phyloP scores from a whole-genome alignment of 2,329 filamentous ascomycete species.

The Malbranchea zuffiana region DNA sequence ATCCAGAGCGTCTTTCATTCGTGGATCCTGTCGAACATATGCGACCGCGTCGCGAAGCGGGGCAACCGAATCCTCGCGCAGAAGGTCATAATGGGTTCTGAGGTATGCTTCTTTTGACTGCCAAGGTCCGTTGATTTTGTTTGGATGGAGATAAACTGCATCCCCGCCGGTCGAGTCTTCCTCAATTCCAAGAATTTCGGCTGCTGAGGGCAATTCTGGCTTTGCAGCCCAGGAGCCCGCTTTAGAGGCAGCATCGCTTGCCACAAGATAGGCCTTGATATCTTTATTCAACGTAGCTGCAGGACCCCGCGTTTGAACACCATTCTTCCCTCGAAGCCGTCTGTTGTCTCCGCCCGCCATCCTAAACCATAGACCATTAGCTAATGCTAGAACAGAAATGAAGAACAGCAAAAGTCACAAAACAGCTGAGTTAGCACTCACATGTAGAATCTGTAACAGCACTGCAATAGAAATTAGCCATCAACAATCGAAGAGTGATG shows the following conservation, averaged over 20 bases:
- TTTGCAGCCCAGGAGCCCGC: conserved; percentile 26
- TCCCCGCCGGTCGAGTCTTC: conserved; percentile 14
- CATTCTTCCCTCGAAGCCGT: too few species aligned
- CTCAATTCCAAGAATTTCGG: conserved; percentile 28
- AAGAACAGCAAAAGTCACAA: too few species aligned
- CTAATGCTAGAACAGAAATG: too few species aligned
- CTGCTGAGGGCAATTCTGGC: conserved; percentile 31
- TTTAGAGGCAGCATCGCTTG: conserved; percentile 11
- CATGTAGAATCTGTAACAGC: too few species aligned
- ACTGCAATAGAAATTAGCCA: too few species aligned
- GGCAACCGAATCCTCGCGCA: conserved; percentile 63
- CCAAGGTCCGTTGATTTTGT: conserved; percentile 49
- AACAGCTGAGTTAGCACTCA: too few species aligned
- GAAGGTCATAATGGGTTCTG: conserved; percentile 59
- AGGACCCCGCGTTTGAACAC: neutral
- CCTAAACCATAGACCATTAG: too few species aligned
- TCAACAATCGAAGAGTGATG: too few species aligned
- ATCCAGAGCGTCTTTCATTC: conserved; percentile 46
- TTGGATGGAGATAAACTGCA: conserved; percentile 37
- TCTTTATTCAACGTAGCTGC: conserved; percentile 18
- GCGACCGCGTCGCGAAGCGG: conserved; percentile 57
- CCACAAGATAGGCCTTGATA: conserved; percentile 23
- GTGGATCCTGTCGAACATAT: conserved; percentile 42
- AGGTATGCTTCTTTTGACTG: conserved; percentile 55
- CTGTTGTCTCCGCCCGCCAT: too few species aligned